phyloP scores from a whole-genome alignment of 495 filamentous ascomycete genomes.

The Xylaria curta region DNA sequence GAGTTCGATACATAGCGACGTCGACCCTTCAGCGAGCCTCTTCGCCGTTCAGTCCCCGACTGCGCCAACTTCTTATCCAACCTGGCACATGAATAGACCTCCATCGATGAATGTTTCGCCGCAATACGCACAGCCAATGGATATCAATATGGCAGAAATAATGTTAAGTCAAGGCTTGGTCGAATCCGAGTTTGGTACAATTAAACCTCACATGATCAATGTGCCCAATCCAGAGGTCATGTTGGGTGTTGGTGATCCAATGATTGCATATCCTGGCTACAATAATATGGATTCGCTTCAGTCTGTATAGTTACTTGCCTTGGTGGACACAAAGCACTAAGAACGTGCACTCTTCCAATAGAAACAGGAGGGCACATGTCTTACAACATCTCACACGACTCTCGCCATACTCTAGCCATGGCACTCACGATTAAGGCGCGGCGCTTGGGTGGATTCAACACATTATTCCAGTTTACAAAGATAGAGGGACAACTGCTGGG shows the following conservation, averaged over 20 bases:
- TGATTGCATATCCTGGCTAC: conserved; percentile 52
- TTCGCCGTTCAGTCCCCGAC: conserved; percentile 44
- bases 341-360: neutral
- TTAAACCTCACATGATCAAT: conserved; percentile 55
- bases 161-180: conserved; percentile 52
- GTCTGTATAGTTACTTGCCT: conserved; percentile 17
- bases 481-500: conserved; percentile 9
- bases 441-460: conserved; percentile 19
- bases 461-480: conserved; percentile 8
- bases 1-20: conserved; percentile 39
- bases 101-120: conserved; percentile 41
- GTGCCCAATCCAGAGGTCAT: conserved; percentile 55
- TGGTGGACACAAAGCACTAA: neutral
- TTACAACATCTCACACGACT: neutral
- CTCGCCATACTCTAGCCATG: conserved; percentile 7
- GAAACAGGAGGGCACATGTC: neutral
- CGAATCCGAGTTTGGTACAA: conserved; percentile 53
- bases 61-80: conserved; percentile 33
- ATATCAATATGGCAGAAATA: conserved; percentile 47
- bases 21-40: conserved; percentile 32
- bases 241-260: conserved; percentile 57
- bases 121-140: conserved; percentile 43
- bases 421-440: conserved; percentile 20
- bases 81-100: conserved; percentile 46
- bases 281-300: conserved; percentile 41